Evolutionary conservation across 176 grass and related monocot genomes (phyloP).

Genomic region (Secale cereale): DNA sequence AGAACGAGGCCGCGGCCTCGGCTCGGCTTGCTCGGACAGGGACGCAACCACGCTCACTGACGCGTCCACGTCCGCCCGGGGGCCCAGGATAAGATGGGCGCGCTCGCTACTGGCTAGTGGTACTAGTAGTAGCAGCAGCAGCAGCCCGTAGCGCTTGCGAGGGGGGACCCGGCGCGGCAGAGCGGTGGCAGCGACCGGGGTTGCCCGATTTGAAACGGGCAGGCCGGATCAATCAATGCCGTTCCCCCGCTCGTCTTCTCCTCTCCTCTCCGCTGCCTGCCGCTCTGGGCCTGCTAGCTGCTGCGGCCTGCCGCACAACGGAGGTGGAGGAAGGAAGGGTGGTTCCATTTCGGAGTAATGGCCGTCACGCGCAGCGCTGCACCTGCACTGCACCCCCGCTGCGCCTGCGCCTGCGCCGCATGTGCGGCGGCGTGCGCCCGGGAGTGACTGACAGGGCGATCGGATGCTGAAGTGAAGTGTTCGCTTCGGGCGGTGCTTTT

Average conservation of each 20-base stretch:
- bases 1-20: background rate
- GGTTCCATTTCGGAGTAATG: background rate
- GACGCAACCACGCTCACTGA: background rate
- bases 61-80: background rate
- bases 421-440: background rate
- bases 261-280: too few relatives aligned
- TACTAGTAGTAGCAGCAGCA: too few relatives aligned
- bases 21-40: background rate
- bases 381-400: background rate
- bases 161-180: background rate
- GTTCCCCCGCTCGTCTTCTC: background rate
- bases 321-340: background rate
- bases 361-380: background rate
- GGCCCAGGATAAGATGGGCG: background rate
- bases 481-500: background rate
- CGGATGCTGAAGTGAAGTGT: background rate
- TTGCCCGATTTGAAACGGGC: slow-evolving; percentile 2
- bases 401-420: background rate
- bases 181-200: background rate
- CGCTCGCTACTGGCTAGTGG: background rate
- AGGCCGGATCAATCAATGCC: background rate
- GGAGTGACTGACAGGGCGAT: background rate
- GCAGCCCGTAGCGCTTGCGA: background rate
- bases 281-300: background rate
- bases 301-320: background rate